These are phyloP conservation scores for Phytophthora meadii DNA, from an alignment of 352 stramenopile species.

Conservation along the genomic window DNA sequence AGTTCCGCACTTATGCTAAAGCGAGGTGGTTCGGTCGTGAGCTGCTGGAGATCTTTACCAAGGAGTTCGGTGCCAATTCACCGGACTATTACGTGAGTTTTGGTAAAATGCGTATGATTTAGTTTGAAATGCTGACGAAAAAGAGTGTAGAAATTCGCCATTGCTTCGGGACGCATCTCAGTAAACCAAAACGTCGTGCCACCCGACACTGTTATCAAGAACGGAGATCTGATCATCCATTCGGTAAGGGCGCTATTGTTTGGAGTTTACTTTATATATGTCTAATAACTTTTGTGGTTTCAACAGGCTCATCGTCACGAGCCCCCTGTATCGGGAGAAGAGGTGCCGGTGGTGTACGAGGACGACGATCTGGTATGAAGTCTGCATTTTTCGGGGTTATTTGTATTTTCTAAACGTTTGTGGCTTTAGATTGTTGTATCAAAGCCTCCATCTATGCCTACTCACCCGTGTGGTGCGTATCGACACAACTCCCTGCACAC, in stretches of 20 bases:
- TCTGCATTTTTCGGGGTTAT: background rate
- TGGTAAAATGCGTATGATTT: background rate
- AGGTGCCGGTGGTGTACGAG: slow-evolving; percentile 83
- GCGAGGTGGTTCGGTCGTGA: slow-evolving; percentile 92
- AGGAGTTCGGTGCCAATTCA: slow-evolving; percentile 86
- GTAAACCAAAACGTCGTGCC: slow-evolving; percentile 90
- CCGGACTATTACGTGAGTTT: slow-evolving; percentile 85
- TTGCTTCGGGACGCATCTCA: slow-evolving; percentile 93
- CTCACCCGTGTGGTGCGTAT: slow-evolving; percentile 96
- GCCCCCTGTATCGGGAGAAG: slow-evolving; percentile 90
- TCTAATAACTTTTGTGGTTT: background rate
- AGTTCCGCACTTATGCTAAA: slow-evolving; percentile 96
- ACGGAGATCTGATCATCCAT: slow-evolving; percentile 94
- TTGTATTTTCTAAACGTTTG: slow-evolving; percentile 10
- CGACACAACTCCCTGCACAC: slow-evolving; percentile 94
- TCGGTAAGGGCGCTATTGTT: slow-evolving; percentile 46
- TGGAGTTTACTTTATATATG: background rate
- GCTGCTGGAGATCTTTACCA: slow-evolving; percentile 92
- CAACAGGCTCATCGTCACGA: slow-evolving; percentile 95
- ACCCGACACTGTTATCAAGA: slow-evolving; percentile 87
- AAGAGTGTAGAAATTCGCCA: slow-evolving; percentile 83
- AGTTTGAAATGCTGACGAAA: background rate
- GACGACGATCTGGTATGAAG: slow-evolving; percentile 71
- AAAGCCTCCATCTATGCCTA: slow-evolving; percentile 94
- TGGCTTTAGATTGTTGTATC: slow-evolving; percentile 74